These are phyloP conservation scores for Proliferodiscus dingleyae DNA, from an alignment of 2,329 filamentous ascomycete species.

Conservation along the genomic window DNA sequence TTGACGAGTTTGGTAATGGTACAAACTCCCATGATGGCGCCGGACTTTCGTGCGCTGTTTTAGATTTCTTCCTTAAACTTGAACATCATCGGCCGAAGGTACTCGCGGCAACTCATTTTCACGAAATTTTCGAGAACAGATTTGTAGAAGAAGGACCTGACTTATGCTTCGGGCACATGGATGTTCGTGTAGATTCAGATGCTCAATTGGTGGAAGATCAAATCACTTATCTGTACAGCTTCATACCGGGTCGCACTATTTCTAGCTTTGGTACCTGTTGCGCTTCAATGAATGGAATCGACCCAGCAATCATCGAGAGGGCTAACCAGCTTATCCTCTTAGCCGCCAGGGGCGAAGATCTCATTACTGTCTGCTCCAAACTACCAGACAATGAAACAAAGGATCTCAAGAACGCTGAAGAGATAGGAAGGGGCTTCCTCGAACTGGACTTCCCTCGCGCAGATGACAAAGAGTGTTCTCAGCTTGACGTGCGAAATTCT, in stretches of 20 bases:
- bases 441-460: conserved; percentile 29
- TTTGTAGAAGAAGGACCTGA: conserved; percentile 47
- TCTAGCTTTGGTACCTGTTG: conserved; percentile 85
- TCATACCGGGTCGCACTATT: conserved; percentile 61
- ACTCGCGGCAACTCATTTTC: conserved; percentile 58
- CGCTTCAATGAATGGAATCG: conserved; percentile 81
- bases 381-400: conserved; percentile 58
- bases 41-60: conserved; percentile 52
- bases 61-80: conserved; percentile 50
- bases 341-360: conserved; percentile 67
- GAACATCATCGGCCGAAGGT: conserved; percentile 48
- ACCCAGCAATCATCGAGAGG: conserved; percentile 63
- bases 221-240: conserved; percentile 69
- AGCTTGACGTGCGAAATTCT: conserved; percentile 24
- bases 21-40: conserved; percentile 54
- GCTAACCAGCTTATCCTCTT: conserved; percentile 70
- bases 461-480: conserved; percentile 11
- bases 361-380: conserved; percentile 66
- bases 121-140: conserved; percentile 67
- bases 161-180: conserved; percentile 65
- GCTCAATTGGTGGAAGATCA: conserved; percentile 52
- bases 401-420: conserved; percentile 65
- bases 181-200: conserved; percentile 55
- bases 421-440: conserved; percentile 54
- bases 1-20: conserved; percentile 83